Evolutionary conservation across 192 early-diverging fungal species (phyloP).

Genomic region (Rhizophagus clarus): DNA sequence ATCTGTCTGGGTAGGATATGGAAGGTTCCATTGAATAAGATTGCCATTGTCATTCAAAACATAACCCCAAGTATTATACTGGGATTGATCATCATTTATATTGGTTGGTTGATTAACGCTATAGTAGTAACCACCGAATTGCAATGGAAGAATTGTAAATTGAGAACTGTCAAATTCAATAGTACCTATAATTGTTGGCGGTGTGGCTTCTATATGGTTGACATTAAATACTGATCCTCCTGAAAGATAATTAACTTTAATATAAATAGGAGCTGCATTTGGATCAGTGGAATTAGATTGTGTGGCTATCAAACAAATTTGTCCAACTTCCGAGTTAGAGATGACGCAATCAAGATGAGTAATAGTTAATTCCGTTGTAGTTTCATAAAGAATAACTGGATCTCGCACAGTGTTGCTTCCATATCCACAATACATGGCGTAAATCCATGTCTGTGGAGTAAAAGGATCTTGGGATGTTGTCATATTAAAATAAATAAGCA

Average conservation of each 20-base stretch:
- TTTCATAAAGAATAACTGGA: too few relatives aligned
- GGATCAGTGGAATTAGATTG: too few relatives aligned
- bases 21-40: not conserved
- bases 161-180: too few relatives aligned
- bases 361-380: too few relatives aligned
- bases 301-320: not conserved
- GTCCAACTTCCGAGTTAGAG: too few relatives aligned
- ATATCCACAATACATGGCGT: not conserved
- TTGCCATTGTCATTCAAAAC: not conserved
- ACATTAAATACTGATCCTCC: not conserved
- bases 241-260: not conserved
- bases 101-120: too few relatives aligned
- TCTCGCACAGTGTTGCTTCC: not conserved
- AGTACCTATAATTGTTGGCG: too few relatives aligned
- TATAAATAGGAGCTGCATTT: not conserved
- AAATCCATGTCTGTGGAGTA: not conserved
- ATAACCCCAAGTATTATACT: not conserved
- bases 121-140: not conserved
- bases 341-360: too few relatives aligned
- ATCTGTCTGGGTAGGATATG: not conserved
- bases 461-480: not conserved
- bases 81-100: not conserved
- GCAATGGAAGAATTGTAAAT: not conserved
- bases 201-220: too few relatives aligned
- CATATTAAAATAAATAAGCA: too few relatives aligned